These are phyloP conservation scores for Dactylorhiza incarnata DNA, from an alignment of 106 monocot genomes.

Conservation along the genomic window DNA sequence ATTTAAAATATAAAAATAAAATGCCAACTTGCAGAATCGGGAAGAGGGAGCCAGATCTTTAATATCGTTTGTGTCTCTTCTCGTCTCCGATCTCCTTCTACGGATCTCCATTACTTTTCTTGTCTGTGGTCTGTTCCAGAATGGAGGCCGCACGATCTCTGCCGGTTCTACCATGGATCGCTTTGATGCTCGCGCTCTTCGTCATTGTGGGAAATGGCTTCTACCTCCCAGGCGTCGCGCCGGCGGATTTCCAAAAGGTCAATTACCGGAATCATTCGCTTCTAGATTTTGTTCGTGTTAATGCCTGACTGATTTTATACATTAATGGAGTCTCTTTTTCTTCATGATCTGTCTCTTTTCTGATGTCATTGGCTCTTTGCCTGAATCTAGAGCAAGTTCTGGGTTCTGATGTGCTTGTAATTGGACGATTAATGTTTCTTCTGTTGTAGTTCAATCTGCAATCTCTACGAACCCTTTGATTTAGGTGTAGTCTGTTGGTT, in stretches of 20 bases:
- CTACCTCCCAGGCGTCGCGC: slow-evolving; percentile 98
- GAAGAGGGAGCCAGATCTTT: background rate
- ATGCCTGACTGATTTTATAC: background rate
- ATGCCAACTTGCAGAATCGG: background rate
- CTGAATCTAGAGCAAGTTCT: background rate
- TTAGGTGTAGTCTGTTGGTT: background rate
- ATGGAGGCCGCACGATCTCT: slow-evolving; percentile 42
- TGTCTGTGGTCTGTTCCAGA: background rate
- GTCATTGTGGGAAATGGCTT: slow-evolving; percentile 28
- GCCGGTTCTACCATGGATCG: slow-evolving; percentile 35
- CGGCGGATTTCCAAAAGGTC: slow-evolving; percentile 86
- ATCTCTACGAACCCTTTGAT: background rate
- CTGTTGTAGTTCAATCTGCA: background rate
- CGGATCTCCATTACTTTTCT: background rate
- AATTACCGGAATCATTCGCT: background rate
- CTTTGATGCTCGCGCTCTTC: slow-evolving; percentile 16
- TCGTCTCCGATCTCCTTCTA: background rate
- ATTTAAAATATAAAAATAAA: background rate
- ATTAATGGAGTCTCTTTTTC: background rate
- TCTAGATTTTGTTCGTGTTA: background rate
- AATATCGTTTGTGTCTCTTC: background rate
- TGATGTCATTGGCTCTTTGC: background rate
- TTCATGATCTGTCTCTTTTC: background rate
- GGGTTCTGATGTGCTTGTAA: background rate
- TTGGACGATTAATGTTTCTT: background rate